These are phyloP conservation scores for Abrus pulchellus DNA, from an alignment of 306 rosid species.

Conservation along the genomic window DNA sequence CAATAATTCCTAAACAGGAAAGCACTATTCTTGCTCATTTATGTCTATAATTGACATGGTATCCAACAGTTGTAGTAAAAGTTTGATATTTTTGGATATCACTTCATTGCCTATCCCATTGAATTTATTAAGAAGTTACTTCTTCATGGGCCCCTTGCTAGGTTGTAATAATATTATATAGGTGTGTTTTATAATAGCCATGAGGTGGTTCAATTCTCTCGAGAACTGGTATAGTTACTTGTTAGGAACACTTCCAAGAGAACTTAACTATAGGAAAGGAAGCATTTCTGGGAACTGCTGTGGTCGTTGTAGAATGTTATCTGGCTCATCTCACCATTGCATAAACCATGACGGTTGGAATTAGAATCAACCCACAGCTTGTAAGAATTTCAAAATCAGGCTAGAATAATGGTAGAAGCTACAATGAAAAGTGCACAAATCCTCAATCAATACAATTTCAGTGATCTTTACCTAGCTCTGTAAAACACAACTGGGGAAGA, in stretches of 20 bases:
- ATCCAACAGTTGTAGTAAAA: slow-evolving; percentile 13
- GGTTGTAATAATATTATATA: neutral
- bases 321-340: slow-evolving; percentile 1
- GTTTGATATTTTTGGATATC: slow-evolving; percentile 21
- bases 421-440: neutral
- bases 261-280: neutral
- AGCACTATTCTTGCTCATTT: slow-evolving; percentile 2
- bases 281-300: neutral
- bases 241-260: neutral
- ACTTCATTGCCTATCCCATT: slow-evolving; percentile 3
- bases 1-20: neutral
- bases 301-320: neutral
- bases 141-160: slow-evolving; percentile 14
- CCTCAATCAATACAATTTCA: neutral
- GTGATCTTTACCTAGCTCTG: neutral
- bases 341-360: neutral
- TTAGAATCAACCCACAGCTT: neutral
- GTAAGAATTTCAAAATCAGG: slow-evolving; percentile 10
- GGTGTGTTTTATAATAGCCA: neutral
- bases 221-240: neutral
- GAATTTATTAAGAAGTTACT: neutral
- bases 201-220: slow-evolving; percentile 7
- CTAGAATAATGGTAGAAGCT: neutral
- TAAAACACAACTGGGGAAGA: neutral
- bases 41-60: slow-evolving; percentile 17